Base-by-base conservation (phyloP, 306 rosid genomes). In the Quercus wislizeni region DNA sequence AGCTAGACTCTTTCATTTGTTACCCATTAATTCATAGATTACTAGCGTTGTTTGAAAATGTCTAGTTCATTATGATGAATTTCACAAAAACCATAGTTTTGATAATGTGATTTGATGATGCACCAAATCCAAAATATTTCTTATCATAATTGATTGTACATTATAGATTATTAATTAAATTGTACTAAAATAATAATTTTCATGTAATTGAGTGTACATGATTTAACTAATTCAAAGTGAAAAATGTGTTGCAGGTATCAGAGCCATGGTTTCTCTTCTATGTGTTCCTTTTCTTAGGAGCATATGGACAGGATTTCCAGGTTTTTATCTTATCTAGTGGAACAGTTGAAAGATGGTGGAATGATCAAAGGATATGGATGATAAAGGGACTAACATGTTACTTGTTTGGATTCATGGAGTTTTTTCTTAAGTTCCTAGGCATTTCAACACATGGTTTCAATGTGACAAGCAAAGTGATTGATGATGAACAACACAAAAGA, bases 341-440 rank as follows among this genome's bases (percentile, higher is more conserved):
- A 43, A 74, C 83, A 11, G 49, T 88, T 15, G 41, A 21, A 3
- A 79, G 56, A 55, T 86, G 89, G 89, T 88, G 91, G 88, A 86
- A 76, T 51, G 82, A 86, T n/a, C 89, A 88, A 35, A 81, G 89
- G 52, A 88, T 86, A 67, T 85, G 91, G 91, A 76, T 82, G 77
- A 43, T 79, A 41, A 86, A 82, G 51, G 74, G 81, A 2, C 74
- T 81, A 9, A 76, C 89, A 21, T 23, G 83, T 69, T 58, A 4
- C 72, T 5, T 74, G 6, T 85, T 86, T 23, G 89, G 83, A 38
- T 23, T n/a, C 14, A 56, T 35, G 0, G 91, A 85, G 78, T 83
- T 38, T 64, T n/a, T 63, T 0, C 51, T 83, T 18, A 73, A 78
- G 19, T 83, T 68, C 13, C 28, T 80, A 4, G 79, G 84, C 23